Evolutionary conservation across 2,329 filamentous ascomycete species (phyloP).

Genomic region (Cytospora chrysosperma): DNA sequence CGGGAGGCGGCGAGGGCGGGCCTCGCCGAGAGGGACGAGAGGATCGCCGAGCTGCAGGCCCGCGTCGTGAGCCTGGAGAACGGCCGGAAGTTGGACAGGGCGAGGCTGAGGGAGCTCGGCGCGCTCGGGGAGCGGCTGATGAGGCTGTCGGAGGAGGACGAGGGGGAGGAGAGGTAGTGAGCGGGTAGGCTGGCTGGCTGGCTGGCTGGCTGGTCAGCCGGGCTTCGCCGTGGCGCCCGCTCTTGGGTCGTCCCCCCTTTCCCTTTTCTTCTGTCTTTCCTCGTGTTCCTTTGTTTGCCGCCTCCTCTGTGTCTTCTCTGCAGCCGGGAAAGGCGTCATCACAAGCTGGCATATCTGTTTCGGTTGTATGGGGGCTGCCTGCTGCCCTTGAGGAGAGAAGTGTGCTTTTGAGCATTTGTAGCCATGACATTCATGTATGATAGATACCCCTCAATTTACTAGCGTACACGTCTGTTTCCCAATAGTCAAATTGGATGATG

Average conservation of each 20-base stretch:
- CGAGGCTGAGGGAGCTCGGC: conserved; percentile 22
- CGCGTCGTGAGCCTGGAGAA: conserved; percentile 42
- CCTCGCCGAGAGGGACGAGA: conserved; percentile 60
- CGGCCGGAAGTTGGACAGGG: conserved; percentile 17
- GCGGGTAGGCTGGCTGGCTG: background rate
- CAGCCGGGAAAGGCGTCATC: background rate
- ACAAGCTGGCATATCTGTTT: background rate
- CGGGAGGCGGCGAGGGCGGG: conserved; percentile 64
- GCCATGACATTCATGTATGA: background rate
- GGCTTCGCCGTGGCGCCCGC: background rate
- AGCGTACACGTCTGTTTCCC: background rate
- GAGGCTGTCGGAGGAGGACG: conserved; percentile 15
- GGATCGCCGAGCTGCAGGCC: conserved; percentile 38
- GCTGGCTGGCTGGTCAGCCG: background rate
- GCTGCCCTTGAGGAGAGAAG: background rate
- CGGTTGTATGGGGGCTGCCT: background rate
- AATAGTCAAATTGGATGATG: background rate
- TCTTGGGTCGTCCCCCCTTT: background rate
- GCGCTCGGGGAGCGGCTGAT: conserved; percentile 9
- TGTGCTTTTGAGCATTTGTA: background rate
- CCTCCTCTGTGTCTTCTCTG: background rate
- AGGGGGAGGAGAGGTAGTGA: too few species aligned
- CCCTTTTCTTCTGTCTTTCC: too few species aligned
- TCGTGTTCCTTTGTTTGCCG: too few species aligned
- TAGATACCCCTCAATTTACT: background rate